phyloP scores from a whole-genome alignment of 164 flowering plant species.

The Umbellularia californica region DNA sequence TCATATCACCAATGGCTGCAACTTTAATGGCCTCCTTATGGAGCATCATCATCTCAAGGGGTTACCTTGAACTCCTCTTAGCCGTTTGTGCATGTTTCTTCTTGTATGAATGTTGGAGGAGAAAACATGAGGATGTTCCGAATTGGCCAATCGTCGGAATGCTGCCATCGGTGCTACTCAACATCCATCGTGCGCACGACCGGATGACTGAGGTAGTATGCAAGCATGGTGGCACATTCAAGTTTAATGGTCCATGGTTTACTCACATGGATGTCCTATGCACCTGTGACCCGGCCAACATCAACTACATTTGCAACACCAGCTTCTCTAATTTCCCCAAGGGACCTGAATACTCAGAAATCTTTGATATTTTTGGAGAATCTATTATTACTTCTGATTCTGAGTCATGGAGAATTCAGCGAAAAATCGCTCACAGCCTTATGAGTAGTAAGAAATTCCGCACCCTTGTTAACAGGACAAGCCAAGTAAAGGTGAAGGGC shows the following conservation, averaged over 20 bases:
- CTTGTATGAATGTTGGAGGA: neutral
- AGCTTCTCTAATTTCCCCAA: slow-evolving; percentile 36
- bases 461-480: neutral
- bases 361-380: slow-evolving; percentile 44
- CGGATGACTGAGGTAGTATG: slow-evolving; percentile 3
- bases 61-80: slow-evolving; percentile 3
- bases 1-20: neutral
- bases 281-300: slow-evolving; percentile 31
- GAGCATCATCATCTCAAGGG: neutral
- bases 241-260: slow-evolving; percentile 24
- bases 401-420: slow-evolving; percentile 12
- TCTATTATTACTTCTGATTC: slow-evolving; percentile 38
- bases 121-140: neutral
- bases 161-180: slow-evolving; percentile 20
- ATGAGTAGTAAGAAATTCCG: slow-evolving; percentile 7
- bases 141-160: slow-evolving; percentile 20
- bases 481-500: slow-evolving; percentile 3
- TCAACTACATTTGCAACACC: slow-evolving; percentile 26
- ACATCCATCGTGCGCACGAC: slow-evolving; percentile 13
- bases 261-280: slow-evolving; percentile 16
- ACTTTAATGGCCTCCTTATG: neutral
- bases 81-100: slow-evolving; percentile 2
- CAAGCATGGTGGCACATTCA: slow-evolving; percentile 12
- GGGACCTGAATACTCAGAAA: slow-evolving; percentile 28
- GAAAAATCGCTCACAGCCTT: slow-evolving; percentile 10